Conservation (phyloP, 208 protist species). For the Acanthamoeba pearcei region DNA sequence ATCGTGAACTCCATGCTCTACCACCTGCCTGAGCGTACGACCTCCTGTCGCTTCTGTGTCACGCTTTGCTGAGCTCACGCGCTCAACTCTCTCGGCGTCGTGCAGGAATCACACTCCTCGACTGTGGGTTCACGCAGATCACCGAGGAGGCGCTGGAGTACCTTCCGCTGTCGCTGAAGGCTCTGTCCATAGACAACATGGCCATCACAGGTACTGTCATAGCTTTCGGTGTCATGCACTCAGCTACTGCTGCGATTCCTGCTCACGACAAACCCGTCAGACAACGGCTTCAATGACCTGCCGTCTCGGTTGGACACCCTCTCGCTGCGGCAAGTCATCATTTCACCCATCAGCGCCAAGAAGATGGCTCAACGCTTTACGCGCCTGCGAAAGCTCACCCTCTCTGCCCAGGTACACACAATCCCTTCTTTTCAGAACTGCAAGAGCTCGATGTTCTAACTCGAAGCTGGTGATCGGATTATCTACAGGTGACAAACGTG, state of each 20-base stretch:
- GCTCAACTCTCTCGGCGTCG: background rate
- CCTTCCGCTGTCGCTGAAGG: constrained; percentile 46
- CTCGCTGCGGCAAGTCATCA: constrained; percentile 23
- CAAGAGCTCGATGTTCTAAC: too few relatives aligned
- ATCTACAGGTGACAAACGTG: constrained; percentile 34
- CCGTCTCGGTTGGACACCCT: constrained; percentile 31
- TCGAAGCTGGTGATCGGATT: too few relatives aligned
- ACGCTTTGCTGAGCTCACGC: background rate
- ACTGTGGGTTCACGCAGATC: constrained; percentile 52
- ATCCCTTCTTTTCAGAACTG: background rate
- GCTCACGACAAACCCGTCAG: background rate
- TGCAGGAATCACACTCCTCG: constrained; percentile 19
- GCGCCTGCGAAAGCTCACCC: constrained; percentile 28
- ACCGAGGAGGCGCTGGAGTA: constrained; percentile 48
- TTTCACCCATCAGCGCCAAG: constrained; percentile 41
- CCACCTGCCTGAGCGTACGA: constrained; percentile 20
- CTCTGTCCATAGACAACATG: constrained; percentile 42
- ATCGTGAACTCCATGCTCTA: constrained; percentile 57
- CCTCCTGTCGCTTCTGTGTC: background rate
- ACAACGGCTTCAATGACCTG: constrained; percentile 50
- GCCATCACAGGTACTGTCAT: constrained; percentile 11
- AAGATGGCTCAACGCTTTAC: constrained; percentile 60
- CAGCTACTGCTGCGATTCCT: too few relatives aligned
- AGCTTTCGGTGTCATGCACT: too few relatives aligned
- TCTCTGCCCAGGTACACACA: background rate